Percentiles rank a stretch among this genome's conserved stretches.
These are phyloP conservation scores for Chrysophaeum taylorii DNA, from an alignment of 352 stramenopile species.

Conservation along the genomic window DNA sequence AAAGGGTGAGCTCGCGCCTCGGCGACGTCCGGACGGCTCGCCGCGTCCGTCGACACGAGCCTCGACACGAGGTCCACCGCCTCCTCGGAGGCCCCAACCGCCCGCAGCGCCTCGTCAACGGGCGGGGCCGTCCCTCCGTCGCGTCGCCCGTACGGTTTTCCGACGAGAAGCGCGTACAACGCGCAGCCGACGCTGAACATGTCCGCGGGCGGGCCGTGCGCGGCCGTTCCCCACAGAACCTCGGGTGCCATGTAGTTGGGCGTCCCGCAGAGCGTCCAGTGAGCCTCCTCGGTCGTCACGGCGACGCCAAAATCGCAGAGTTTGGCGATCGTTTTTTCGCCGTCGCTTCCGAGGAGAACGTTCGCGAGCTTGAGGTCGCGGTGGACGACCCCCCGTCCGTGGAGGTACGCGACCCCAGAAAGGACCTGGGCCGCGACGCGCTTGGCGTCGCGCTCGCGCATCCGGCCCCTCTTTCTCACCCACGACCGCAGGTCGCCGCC, in stretches of 20 bases:
- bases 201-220: slow-evolving; percentile 15
- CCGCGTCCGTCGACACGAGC: too few species aligned
- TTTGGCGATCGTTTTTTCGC: not conserved
- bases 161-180: slow-evolving; percentile 21
- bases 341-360: not conserved
- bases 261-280: slow-evolving; percentile 26
- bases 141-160: too few species aligned
- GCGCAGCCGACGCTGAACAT: slow-evolving; percentile 24
- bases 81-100: not conserved
- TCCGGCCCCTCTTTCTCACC: not conserved
- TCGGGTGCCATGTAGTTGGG: slow-evolving; percentile 28
- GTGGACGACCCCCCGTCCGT: slow-evolving; percentile 62
- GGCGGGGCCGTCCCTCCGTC: not conserved
- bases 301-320: slow-evolving; percentile 15
- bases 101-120: too few species aligned
- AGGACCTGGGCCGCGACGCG: slow-evolving; percentile 63
- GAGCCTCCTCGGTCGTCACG: not conserved
- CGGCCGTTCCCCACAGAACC: not conserved
- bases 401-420: slow-evolving; percentile 55
- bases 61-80: too few species aligned
- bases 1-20: too few species aligned
- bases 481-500: not conserved
- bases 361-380: slow-evolving; percentile 35
- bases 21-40: not conserved
- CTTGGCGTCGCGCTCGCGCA: not conserved